Percentiles rank a stretch among this genome's conserved stretches.
phyloP scores from a whole-genome alignment of 2,329 filamentous ascomycete genomes.

The Teratosphaeriaceae sp. region DNA sequence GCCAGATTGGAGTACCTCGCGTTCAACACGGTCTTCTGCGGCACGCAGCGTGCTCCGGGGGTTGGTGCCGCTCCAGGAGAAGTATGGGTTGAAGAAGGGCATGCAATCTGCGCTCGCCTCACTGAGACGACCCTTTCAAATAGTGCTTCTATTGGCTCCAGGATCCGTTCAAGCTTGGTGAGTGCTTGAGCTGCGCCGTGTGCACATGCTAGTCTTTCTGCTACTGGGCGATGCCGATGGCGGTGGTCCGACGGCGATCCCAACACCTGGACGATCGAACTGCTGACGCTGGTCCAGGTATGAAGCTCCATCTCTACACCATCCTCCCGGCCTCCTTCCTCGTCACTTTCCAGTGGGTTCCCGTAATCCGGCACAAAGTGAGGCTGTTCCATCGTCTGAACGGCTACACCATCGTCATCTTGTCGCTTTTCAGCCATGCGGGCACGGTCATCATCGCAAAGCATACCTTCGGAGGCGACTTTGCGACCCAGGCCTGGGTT shows the following conservation, averaged over 20 bases:
- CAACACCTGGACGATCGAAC: constrained; percentile 6
- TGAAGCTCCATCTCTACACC: constrained; percentile 37
- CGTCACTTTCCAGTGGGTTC: constrained; percentile 37
- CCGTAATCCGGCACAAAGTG: constrained; percentile 39
- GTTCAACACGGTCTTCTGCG: too few species aligned
- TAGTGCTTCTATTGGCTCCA: constrained; percentile 38
- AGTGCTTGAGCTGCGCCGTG: not conserved
- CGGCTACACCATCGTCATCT: constrained; percentile 49
- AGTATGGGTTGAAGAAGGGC: too few species aligned
- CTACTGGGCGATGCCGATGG: too few species aligned
- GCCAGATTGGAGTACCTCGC: too few species aligned
- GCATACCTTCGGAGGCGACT: constrained; percentile 48
- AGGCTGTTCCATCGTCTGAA: constrained; percentile 54
- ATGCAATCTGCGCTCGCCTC: too few species aligned
- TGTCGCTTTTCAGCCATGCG: constrained; percentile 42
- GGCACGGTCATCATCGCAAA: constrained; percentile 50
- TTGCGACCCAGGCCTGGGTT: constrained; percentile 43
- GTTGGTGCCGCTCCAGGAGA: constrained; percentile 35
- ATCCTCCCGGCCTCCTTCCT: constrained; percentile 36
- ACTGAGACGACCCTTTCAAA: too few species aligned
- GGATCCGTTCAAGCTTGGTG: constrained; percentile 25
- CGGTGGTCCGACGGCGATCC: too few species aligned
- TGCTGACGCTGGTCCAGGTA: constrained; percentile 24
- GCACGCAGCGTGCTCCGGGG: too few species aligned
- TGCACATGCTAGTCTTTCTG: too few species aligned